Evolutionary conservation across 2,329 filamentous ascomycete genomes (phyloP), one percentile per base, ranked within the genome.

Genomic region (Alternaria longipes): DNA sequence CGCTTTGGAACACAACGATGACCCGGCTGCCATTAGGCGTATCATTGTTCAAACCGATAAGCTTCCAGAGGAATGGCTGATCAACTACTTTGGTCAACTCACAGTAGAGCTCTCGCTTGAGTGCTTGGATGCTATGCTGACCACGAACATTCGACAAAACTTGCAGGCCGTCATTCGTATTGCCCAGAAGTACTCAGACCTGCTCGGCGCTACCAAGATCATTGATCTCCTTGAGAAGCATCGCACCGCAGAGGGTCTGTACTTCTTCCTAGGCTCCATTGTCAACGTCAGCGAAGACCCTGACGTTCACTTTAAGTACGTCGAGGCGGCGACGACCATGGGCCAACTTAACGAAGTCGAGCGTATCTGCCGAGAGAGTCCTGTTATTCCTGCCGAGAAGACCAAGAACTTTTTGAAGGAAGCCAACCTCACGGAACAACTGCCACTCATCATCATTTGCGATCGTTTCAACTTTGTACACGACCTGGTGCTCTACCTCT

Each of bases 361-460:
- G 85, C 91, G 95, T 56, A 94, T 99, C 74, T 98, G 94, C 83
- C 90, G 96, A 63, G 95, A 99, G 79, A 96, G 91, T 85, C 14
- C 32, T 1, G 34, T 50, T 12, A 26, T 93, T 82, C 94, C 97
- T 79, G 87, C 93, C 0, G 93, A 97, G 81, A 97, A 97, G 85
- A 93, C 97, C 59, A 97, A 97, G 86, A 99, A 99, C 84, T 99
- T 98, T 87, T 84, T 99, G 64, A 99, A 99, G 84, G 96, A 99
- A 79, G 94, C 95, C 56, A 91, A 90, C 68, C 85, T 99, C 45
- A 89, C 90, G 2, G 95, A 99, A 80, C 94, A 97, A 82, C 86
- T 99, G 44, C 95, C 95, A 44, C 84, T 99, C 56, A 99, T 99
- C 81, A 97, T 98, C 71, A 93, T 99, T 60, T 99, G 96, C 82